These are phyloP conservation scores for Mitragyna speciosa DNA, from an alignment of 257 asterid genomes.

Conservation along the genomic window DNA sequence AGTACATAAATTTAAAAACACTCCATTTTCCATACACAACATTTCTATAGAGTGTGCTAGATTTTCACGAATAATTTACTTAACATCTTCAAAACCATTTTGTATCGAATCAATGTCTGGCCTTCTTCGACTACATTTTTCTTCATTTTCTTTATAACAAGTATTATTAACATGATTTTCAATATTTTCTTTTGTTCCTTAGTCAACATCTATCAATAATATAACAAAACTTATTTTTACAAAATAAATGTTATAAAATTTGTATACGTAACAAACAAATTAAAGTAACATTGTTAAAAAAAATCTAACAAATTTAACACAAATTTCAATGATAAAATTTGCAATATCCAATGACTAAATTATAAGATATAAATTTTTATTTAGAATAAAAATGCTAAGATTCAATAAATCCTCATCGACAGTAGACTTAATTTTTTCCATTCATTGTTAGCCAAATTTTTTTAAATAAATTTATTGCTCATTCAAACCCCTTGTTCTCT, in stretches of 20 bases:
- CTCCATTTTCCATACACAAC: not conserved
- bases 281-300: no score
- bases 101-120: not conserved
- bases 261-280: no score
- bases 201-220: not conserved
- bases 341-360: not conserved
- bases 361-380: no score
- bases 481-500: constrained; percentile 3
- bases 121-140: not conserved
- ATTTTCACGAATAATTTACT: not conserved
- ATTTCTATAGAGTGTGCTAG: not conserved
- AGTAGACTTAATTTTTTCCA: not conserved
- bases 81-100: not conserved
- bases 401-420: no score
- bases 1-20: not conserved
- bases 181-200: not conserved
- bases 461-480: not conserved
- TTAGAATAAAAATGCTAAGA: not conserved
- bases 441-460: not conserved
- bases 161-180: not conserved
- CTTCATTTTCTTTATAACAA: not conserved
- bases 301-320: no score
- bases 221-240: not conserved
- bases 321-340: no score
- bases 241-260: no score